These are phyloP conservation scores for Fusarium scirpi DNA, from an alignment of 2,329 filamentous ascomycete genomes.

Conservation along the genomic window DNA sequence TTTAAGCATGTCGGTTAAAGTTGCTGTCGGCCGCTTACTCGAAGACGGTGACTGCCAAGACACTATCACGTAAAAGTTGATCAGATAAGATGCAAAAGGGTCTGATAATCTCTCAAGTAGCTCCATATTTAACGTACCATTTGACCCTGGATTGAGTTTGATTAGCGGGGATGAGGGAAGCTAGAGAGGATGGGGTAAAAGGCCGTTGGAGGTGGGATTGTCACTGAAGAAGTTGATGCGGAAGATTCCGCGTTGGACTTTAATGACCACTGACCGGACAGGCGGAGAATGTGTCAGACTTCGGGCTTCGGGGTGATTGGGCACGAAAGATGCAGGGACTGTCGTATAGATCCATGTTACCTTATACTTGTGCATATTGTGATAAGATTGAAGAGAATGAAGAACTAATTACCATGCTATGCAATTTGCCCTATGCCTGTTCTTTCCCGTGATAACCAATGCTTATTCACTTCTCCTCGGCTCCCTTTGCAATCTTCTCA, in stretches of 20 bases:
- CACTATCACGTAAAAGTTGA: constrained; percentile 14
- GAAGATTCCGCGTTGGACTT: background rate
- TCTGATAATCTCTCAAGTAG: background rate
- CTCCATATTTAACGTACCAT: constrained; percentile 1
- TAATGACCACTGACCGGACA: too few species aligned
- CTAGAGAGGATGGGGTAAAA: background rate
- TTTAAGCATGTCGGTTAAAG: constrained; percentile 7
- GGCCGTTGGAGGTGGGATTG: background rate
- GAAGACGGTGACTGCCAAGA: background rate
- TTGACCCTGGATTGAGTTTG: background rate
- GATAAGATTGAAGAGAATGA: too few species aligned
- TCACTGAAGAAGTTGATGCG: background rate
- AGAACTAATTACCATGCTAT: background rate
- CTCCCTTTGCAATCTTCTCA: constrained; percentile 23
- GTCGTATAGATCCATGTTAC: background rate
- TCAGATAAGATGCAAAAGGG: too few species aligned
- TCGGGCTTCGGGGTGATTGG: background rate
- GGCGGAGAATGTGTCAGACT: background rate
- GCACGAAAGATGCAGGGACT: background rate
- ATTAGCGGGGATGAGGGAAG: background rate
- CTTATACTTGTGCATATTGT: background rate
- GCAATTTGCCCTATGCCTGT: background rate
- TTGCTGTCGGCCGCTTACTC: background rate
- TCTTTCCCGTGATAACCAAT: too few species aligned
- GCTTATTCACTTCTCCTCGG: too few species aligned